These are phyloP conservation scores for Triticum timopheevii DNA, from an alignment of 176 grass and related monocot genomes.

Conservation along the genomic window DNA sequence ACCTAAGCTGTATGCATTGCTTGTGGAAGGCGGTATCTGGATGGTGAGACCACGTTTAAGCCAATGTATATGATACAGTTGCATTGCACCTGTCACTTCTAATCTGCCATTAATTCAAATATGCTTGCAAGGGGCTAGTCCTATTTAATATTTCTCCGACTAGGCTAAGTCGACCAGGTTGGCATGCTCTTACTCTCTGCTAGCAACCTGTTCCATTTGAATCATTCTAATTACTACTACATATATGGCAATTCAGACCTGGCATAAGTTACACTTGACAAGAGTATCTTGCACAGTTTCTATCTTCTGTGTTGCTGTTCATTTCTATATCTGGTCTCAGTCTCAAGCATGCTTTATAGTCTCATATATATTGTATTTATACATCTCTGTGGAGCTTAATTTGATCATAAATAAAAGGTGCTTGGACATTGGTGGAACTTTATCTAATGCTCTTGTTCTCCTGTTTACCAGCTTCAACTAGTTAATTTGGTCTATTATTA, in stretches of 20 bases:
- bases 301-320: neutral
- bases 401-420: neutral
- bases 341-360: neutral
- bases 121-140: neutral
- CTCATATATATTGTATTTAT: slow-evolving; percentile 9
- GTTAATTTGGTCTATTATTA: slow-evolving; percentile 9
- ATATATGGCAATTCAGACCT: neutral
- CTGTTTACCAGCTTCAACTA: slow-evolving; percentile 35
- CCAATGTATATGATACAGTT: neutral
- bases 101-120: neutral
- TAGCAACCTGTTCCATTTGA: neutral
- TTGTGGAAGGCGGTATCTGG: neutral
- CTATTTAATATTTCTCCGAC: neutral
- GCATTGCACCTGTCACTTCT: neutral
- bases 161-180: neutral
- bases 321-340: neutral
- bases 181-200: neutral
- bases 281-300: neutral
- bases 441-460: slow-evolving; percentile 13
- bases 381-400: neutral
- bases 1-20: too few relatives aligned
- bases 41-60: neutral
- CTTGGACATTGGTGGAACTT: neutral
- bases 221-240: neutral
- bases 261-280: neutral